Base-by-base conservation (phyloP, 306 rosid species). In the Quercus wislizeni region DNA sequence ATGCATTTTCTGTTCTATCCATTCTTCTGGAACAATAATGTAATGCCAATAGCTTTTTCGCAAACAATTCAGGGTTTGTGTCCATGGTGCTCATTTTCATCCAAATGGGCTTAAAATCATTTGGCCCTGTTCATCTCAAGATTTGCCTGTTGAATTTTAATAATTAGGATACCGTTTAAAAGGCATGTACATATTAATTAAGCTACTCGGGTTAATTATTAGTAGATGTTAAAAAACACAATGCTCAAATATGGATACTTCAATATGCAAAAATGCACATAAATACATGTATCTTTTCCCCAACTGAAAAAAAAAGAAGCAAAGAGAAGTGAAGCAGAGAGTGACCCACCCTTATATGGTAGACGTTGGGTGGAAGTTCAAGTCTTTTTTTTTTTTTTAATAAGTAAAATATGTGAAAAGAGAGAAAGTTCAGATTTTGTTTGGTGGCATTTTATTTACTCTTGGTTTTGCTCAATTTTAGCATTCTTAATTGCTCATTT, bases 21-120 rank as follows among this genome's bases (percentile, higher is more conserved):
- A 21, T 83, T 55, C 38, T 65, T 83, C 68, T 55, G 67, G 73
- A 27, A 38, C 71, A 70, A 27, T 67, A 61, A 62, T 76, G 56
- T 80, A 64, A 35, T 55, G 64, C 74, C 75, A 43, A 14, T 17
- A 4, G 69, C 69, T 82, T 81, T 5, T 63, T 33, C n/a, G 25
- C 55, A 58, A 10, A 69, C 73, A 57, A 57, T 27, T 43, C 59
- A 43, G 19, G 57, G 41, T 56, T 18, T 63, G 67, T 63, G 23
- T 38, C 43, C 10, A 38, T 38, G 10, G 2, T 49, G 15, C 25
- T 77, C 3, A 55, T 55, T 70, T 23, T 13, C 31, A 1, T 78
- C 49, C 17, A 14, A 6, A 13, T 6, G 51, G 55, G 30, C 5
- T 65, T 18, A 18, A 15, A 65, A 65, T 65, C 49, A 65, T 65